Evolutionary conservation across 805 yeast species (phyloP).

Genomic region (Lipomyces anomalus): DNA sequence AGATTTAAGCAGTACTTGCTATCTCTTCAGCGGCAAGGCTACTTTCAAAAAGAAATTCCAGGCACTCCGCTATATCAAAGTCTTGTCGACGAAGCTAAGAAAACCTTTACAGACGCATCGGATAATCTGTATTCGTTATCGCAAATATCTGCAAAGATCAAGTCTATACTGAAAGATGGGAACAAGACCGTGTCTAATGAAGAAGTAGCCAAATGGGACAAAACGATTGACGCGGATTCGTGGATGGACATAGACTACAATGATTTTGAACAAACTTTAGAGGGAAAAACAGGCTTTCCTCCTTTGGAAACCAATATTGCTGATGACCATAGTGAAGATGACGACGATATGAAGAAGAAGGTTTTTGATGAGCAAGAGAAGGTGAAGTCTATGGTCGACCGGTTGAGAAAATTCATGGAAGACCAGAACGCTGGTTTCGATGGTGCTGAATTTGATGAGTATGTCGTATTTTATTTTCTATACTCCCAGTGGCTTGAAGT

Average conservation of each 20-base stretch:
- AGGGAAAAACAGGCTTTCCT: slow-evolving; percentile 14
- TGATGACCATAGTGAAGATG: too few relatives aligned
- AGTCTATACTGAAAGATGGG: not conserved
- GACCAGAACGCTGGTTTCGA: slow-evolving; percentile 18
- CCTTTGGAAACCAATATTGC: not conserved
- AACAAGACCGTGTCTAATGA: slow-evolving; percentile 9
- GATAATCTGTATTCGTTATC: not conserved
- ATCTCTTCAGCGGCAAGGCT: slow-evolving; percentile 17
- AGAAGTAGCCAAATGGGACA: slow-evolving; percentile 22
- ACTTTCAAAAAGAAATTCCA: slow-evolving; percentile 15
- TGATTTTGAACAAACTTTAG: slow-evolving; percentile 19
- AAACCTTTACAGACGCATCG: slow-evolving; percentile 7
- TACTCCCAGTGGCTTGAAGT: slow-evolving; percentile 1
- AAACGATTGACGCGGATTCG: slow-evolving; percentile 21
- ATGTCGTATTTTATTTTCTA: not conserved
- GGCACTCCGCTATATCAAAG: slow-evolving; percentile 13
- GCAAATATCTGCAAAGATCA: not conserved
- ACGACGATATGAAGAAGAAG: slow-evolving; percentile 1
- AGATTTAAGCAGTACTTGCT: slow-evolving; percentile 11
- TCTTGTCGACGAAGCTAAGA: slow-evolving; percentile 14
- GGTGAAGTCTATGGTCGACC: slow-evolving; percentile 7
- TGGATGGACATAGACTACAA: slow-evolving; percentile 25
- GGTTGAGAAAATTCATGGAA: slow-evolving; percentile 13
- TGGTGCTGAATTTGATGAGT: slow-evolving; percentile 22
- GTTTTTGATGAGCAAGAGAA: slow-evolving; percentile 4